Evolutionary conservation across 257 asterid genomes (phyloP).

Genomic region (Solanum chiquidenum): DNA sequence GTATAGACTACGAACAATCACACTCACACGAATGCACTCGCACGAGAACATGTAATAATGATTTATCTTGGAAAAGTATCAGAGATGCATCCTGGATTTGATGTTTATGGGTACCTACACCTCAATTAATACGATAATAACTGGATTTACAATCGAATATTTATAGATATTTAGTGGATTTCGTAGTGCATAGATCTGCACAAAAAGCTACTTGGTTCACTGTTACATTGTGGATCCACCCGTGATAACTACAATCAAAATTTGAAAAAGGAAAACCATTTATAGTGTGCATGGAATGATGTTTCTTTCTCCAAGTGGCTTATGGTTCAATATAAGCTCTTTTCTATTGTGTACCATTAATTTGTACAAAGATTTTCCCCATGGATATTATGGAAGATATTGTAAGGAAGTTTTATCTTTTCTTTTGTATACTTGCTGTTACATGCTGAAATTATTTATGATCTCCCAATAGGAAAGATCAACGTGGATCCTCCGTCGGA

Average conservation of each 20-base stretch:
- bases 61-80: not conserved
- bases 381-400: not conserved
- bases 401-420: not conserved
- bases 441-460: not conserved
- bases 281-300: not conserved
- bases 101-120: not conserved
- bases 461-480: not conserved
- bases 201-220: not conserved
- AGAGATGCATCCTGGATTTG: not conserved
- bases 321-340: not conserved
- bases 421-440: not conserved
- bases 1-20: not conserved
- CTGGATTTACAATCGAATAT: not conserved
- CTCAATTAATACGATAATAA: not conserved
- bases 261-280: not conserved
- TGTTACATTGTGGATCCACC: not conserved
- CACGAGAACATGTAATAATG: not conserved
- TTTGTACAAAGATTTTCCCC: not conserved
- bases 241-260: not conserved
- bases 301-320: not conserved
- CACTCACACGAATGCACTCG: not conserved
- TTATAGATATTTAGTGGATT: not conserved
- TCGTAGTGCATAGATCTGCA: not conserved
- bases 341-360: not conserved
- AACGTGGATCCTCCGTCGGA: not conserved